These are phyloP conservation scores for Dictyostelium citrinum DNA, from an alignment of 78 protist species.

Conservation along the genomic window DNA sequence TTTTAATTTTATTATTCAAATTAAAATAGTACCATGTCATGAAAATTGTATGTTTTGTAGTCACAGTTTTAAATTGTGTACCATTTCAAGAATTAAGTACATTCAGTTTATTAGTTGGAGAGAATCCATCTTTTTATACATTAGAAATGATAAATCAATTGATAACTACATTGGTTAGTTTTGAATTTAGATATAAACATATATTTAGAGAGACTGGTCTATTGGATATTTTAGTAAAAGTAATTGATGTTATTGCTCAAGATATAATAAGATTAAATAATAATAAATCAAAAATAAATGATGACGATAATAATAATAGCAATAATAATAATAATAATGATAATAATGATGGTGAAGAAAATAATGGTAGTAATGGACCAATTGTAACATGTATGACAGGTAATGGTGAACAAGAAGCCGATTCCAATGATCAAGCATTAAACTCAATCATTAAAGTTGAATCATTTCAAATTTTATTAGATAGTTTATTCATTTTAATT, in stretches of 20 bases:
- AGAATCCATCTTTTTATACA: constrained; percentile 59
- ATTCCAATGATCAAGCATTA: not conserved
- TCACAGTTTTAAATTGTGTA: constrained; percentile 71
- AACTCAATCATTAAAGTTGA: not conserved
- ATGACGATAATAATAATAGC: not conserved
- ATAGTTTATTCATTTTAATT: constrained; percentile 34
- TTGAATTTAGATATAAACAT: constrained; percentile 70
- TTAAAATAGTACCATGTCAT: constrained; percentile 27
- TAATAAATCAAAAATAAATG: not conserved
- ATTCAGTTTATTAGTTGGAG: constrained; percentile 37
- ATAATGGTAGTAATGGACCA: not conserved
- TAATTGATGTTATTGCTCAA: constrained; percentile 24
- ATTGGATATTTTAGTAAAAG: constrained; percentile 57
- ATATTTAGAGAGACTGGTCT: constrained; percentile 69
- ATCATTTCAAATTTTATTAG: constrained; percentile 51
- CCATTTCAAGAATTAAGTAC: constrained; percentile 79
- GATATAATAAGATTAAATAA: not conserved
- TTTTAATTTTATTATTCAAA: no score
- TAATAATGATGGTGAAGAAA: not conserved
- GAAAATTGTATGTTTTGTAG: constrained; percentile 75
- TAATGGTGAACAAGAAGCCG: not conserved
- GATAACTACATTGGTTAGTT: constrained; percentile 55
- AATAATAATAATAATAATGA: not conserved
- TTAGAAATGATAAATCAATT: constrained; percentile 63
- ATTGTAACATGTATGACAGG: not conserved